Percentiles rank a stretch among this genome's conserved stretches.
Evolutionary conservation across 257 asterid genomes (phyloP).

Genomic region (Solanum neorickii): DNA sequence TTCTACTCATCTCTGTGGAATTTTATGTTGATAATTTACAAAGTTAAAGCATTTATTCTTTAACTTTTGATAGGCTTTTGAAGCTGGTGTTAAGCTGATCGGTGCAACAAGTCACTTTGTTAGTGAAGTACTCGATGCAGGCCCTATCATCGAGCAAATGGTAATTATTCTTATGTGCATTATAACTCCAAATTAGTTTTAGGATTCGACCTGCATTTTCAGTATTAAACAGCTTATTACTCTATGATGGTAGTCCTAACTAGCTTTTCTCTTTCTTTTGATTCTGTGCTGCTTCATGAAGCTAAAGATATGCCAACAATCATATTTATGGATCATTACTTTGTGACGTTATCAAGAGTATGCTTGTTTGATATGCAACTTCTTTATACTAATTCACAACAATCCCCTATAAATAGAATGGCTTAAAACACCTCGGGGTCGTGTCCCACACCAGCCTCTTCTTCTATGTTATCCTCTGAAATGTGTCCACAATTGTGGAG

Average conservation of each 20-base stretch:
- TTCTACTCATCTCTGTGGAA: background rate
- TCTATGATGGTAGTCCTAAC: background rate
- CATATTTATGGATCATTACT: background rate
- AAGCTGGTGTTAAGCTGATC: constrained; percentile 85
- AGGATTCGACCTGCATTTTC: background rate
- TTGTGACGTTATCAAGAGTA: background rate
- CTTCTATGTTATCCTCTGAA: background rate
- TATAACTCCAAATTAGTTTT: background rate
- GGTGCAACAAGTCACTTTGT: constrained; percentile 97
- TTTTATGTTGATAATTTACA: background rate
- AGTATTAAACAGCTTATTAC: background rate
- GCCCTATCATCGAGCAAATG: constrained; percentile 96
- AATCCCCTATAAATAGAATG: background rate
- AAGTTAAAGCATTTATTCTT: background rate
- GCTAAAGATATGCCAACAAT: background rate
- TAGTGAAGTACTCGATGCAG: constrained; percentile 82
- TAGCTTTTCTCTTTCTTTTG: background rate
- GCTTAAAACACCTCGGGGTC: background rate
- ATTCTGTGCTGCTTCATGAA: background rate
- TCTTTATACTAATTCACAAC: background rate
- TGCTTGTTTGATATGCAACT: background rate
- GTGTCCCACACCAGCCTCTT: background rate
- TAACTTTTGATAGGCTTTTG: constrained; percentile 56
- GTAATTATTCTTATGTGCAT: constrained; percentile 19
- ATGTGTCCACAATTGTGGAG: background rate